phyloP scores from a whole-genome alignment of 345 rosid genomes.

The Populus euphratica region DNA sequence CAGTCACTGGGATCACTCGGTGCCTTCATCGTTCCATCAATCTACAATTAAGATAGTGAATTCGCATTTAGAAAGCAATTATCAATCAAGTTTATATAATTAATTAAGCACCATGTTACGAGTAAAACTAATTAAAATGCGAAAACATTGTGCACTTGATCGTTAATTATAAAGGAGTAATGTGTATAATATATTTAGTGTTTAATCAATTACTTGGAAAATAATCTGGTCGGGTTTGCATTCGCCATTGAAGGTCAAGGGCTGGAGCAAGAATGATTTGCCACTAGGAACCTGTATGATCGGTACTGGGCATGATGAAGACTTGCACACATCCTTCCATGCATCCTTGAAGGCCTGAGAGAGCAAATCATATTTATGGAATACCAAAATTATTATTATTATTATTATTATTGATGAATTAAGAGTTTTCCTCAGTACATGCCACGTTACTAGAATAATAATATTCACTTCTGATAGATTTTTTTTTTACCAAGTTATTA shows the following conservation, averaged over 20 bases:
- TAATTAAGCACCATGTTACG: too few species aligned
- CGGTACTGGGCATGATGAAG: slow-evolving; percentile 5
- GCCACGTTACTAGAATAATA: too few species aligned
- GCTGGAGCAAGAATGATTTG: slow-evolving; percentile 31
- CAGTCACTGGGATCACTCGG: slow-evolving; percentile 35
- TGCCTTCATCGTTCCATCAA: slow-evolving; percentile 37
- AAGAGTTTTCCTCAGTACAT: too few species aligned
- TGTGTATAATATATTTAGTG: too few species aligned
- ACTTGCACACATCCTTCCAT: slow-evolving; percentile 38
- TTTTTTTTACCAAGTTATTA: too few species aligned
- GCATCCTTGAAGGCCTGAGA: slow-evolving; percentile 38
- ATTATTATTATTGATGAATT: too few species aligned
- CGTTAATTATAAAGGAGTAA: background rate
- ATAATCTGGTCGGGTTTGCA: slow-evolving; percentile 29
- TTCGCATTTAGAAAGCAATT: background rate
- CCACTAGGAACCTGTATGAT: slow-evolving; percentile 29
- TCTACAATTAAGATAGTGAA: slow-evolving; percentile 9
- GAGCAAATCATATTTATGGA: background rate
- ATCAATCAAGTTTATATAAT: background rate
- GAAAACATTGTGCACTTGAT: background rate
- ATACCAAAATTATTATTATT: too few species aligned
- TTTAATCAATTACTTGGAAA: slow-evolving; percentile 17
- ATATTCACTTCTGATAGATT: too few species aligned
- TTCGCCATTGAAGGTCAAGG: slow-evolving; percentile 32
- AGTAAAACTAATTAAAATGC: too few species aligned